A percentile compares a stretch with the other conserved stretches of the same genome.
These are phyloP conservation scores for Globisporangium recalcitrans DNA, from an alignment of 352 stramenopile species.

Conservation along the genomic window DNA sequence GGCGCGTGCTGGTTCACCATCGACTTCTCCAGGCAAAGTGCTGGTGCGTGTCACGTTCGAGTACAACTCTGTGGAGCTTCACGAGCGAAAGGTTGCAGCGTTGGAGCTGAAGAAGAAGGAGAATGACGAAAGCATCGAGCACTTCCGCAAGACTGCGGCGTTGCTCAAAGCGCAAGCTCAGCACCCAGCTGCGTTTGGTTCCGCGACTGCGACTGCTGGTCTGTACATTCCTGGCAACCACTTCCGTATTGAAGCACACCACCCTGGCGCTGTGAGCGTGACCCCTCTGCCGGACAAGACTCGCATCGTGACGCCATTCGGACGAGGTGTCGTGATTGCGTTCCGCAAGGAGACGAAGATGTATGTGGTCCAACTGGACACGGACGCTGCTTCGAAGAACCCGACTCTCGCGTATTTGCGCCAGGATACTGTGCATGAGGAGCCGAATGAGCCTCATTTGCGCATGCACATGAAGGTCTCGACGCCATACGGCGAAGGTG, in stretches of 20 bases:
- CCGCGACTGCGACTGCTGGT: slow-evolving; percentile 35
- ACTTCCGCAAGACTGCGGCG: slow-evolving; percentile 50
- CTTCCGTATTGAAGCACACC: slow-evolving; percentile 57
- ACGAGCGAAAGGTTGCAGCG: slow-evolving; percentile 33
- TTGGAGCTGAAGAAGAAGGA: slow-evolving; percentile 52
- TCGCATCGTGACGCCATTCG: slow-evolving; percentile 70
- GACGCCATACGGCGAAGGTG: slow-evolving; percentile 66
- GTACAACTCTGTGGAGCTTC: slow-evolving; percentile 39
- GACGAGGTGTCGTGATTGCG: slow-evolving; percentile 59
- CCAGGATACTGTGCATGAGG: slow-evolving; percentile 59
- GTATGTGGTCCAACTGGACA: slow-evolving; percentile 78
- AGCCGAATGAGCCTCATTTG: slow-evolving; percentile 54
- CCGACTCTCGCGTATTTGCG: slow-evolving; percentile 67
- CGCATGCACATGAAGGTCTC: slow-evolving; percentile 76
- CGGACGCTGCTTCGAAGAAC: slow-evolving; percentile 48
- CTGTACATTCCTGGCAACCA: slow-evolving; percentile 76
- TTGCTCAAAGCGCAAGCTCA: slow-evolving; percentile 39
- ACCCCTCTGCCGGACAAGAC: slow-evolving; percentile 69
- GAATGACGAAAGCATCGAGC: slow-evolving; percentile 59
- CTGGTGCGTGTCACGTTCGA: slow-evolving; percentile 57
- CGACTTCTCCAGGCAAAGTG: slow-evolving; percentile 34
- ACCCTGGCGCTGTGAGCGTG: slow-evolving; percentile 58
- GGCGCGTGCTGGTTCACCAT: slow-evolving; percentile 8
- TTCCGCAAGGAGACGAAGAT: slow-evolving; percentile 72
- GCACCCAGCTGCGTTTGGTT: slow-evolving; percentile 71